phyloP scores from a whole-genome alignment of 106 monocot species.

The Dioscorea zingiberensis region DNA sequence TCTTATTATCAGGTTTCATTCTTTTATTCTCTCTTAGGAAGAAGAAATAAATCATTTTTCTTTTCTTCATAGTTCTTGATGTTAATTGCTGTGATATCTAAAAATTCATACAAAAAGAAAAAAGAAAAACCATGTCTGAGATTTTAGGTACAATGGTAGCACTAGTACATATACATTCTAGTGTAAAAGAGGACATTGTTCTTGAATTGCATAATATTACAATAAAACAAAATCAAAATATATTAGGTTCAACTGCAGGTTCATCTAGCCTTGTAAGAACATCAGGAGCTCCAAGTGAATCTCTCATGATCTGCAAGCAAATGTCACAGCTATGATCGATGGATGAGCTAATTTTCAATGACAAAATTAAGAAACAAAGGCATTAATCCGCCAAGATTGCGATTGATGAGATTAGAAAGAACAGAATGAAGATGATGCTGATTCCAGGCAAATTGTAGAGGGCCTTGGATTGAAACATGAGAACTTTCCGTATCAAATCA shows the following conservation, averaged over 20 bases:
- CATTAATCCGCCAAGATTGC: not conserved
- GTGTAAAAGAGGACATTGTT: not conserved
- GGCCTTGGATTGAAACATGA: too few species aligned
- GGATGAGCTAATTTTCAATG: not conserved
- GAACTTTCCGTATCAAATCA: too few species aligned
- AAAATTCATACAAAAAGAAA: not conserved
- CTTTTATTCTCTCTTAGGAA: too few species aligned
- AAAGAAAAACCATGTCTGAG: too few species aligned
- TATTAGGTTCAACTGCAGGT: slow-evolving; percentile 52
- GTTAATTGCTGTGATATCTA: not conserved
- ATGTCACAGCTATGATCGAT: not conserved
- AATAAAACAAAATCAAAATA: not conserved
- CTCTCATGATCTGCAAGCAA: slow-evolving; percentile 68
- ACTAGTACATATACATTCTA: not conserved
- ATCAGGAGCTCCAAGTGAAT: slow-evolving; percentile 74
- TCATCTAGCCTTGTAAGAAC: slow-evolving; percentile 71
- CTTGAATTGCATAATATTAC: not conserved
- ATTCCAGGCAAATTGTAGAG: not conserved
- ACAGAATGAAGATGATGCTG: not conserved
- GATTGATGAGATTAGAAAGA: too few species aligned
- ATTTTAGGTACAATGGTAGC: too few species aligned
- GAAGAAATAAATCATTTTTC: too few species aligned
- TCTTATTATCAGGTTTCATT: too few species aligned
- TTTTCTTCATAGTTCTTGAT: too few species aligned
- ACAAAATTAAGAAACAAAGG: not conserved